Conservation (phyloP, 208 protist species). For the Trypanosoma caninum region DNA sequence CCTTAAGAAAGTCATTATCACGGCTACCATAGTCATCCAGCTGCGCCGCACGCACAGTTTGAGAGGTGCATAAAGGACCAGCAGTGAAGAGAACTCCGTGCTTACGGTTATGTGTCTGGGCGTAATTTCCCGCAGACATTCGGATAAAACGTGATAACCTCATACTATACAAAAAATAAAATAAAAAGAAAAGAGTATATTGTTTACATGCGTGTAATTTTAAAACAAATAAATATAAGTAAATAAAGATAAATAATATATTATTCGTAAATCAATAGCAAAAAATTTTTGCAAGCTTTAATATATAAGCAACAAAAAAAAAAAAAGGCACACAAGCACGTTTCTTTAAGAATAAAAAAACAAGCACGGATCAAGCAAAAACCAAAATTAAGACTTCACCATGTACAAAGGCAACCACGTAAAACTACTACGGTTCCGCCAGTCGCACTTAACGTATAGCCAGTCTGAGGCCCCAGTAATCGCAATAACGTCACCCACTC, state of each 20-base stretch:
- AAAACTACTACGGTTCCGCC: constrained; percentile 18
- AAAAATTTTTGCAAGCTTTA: no score
- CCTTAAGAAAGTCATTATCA: constrained; percentile 38
- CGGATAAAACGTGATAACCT: background rate
- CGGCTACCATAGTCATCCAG: constrained; percentile 57
- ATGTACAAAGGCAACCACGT: constrained; percentile 53
- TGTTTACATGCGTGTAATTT: no score
- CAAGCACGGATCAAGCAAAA: no score
- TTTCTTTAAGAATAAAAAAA: no score
- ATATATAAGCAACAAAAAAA: background rate
- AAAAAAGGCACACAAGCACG: constrained; percentile 5
- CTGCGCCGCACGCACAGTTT: constrained; percentile 47
- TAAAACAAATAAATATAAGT: no score
- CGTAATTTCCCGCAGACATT: constrained; percentile 23
- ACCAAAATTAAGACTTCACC: constrained; percentile 23
- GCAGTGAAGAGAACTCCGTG: constrained; percentile 58
- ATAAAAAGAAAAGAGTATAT: constrained; percentile 14
- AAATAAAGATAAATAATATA: no score
- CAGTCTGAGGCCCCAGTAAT: constrained; percentile 38
- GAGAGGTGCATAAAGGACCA: constrained; percentile 41
- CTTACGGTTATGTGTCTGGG: constrained; percentile 21
- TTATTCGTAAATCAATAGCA: no score
- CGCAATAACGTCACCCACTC: constrained; percentile 28
- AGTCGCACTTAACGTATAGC: constrained; percentile 28
- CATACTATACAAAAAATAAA: constrained; percentile 11